Evolutionary conservation across 345 rosid genomes (phyloP).

Genomic region (Citrus mangshanensis): DNA sequence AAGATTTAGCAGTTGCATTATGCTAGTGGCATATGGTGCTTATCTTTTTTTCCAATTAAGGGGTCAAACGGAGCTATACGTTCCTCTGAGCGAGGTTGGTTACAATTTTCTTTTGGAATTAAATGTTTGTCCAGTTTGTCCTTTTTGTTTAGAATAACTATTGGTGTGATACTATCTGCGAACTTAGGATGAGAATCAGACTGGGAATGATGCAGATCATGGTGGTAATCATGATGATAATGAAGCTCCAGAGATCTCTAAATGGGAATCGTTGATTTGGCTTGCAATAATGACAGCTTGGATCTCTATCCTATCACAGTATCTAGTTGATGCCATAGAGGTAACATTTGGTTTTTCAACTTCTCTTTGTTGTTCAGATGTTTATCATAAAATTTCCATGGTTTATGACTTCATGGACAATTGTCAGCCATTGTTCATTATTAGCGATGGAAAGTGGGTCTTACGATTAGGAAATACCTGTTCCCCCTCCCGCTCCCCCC

Average conservation of each 20-base stretch:
- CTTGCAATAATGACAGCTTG: constrained; percentile 39
- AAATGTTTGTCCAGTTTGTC: not conserved
- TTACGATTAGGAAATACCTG: not conserved
- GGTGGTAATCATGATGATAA: constrained; percentile 16
- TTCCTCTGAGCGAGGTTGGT: constrained; percentile 40
- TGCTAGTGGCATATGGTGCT: constrained; percentile 48
- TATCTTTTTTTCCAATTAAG: constrained; percentile 49
- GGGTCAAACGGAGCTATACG: constrained; percentile 23
- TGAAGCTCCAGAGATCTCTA: constrained; percentile 41
- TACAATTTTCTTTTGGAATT: constrained; percentile 22
- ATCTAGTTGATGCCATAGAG: constrained; percentile 46
- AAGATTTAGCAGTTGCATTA: constrained; percentile 53
- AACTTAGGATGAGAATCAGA: constrained; percentile 22
- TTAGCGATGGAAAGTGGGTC: not conserved
- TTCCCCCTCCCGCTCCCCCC: rapidly evolving
- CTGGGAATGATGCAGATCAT: constrained; percentile 8
- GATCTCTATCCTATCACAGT: constrained; percentile 48
- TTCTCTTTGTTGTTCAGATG: not conserved
- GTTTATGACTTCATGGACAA: not conserved
- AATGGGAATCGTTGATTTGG: constrained; percentile 47
- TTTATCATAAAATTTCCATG: not conserved
- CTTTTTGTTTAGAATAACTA: constrained; percentile 11
- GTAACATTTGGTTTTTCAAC: constrained; percentile 17
- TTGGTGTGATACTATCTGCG: constrained; percentile 10
- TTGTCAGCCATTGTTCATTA: not conserved